These are phyloP conservation scores for Penicillium palitans DNA, from an alignment of 2,329 filamentous ascomycete genomes.

Conservation along the genomic window DNA sequence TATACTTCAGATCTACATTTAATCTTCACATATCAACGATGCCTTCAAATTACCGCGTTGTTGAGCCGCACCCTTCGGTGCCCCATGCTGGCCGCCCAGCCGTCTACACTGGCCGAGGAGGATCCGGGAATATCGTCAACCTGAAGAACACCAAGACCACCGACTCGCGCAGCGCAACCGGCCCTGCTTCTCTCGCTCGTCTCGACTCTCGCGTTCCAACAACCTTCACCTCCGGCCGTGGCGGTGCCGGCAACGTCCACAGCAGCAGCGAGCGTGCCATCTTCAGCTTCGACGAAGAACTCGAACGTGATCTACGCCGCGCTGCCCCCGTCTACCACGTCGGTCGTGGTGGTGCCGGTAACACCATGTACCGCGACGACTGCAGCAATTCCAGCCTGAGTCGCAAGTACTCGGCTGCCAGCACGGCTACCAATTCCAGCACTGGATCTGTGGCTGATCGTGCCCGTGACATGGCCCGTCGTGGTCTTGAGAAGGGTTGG, in stretches of 20 bases:
- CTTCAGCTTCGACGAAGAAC: slow-evolving; percentile 68
- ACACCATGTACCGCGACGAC: slow-evolving; percentile 43
- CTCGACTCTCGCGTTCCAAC: slow-evolving; percentile 48
- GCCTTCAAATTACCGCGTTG: slow-evolving; percentile 54
- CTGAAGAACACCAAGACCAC: slow-evolving; percentile 56
- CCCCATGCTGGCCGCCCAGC: slow-evolving; percentile 50
- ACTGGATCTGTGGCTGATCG: slow-evolving; percentile 37
- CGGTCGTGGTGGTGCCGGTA: slow-evolving; percentile 62
- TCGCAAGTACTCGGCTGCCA: slow-evolving; percentile 40
- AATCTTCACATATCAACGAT: slow-evolving; percentile 24
- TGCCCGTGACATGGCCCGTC: slow-evolving; percentile 38
- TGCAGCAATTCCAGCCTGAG: slow-evolving; percentile 29
- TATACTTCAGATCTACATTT: slow-evolving; percentile 14
- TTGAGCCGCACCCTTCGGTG: slow-evolving; percentile 63
- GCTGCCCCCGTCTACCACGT: slow-evolving; percentile 64
- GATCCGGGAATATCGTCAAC: slow-evolving; percentile 59
- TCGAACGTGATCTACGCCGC: slow-evolving; percentile 57
- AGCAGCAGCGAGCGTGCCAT: slow-evolving; percentile 57
- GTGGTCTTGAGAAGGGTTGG: slow-evolving; percentile 43
- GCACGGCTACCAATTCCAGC: slow-evolving; percentile 39
- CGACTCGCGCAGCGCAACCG: slow-evolving; percentile 42
- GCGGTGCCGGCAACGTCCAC: slow-evolving; percentile 59
- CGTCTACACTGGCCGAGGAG: slow-evolving; percentile 57
- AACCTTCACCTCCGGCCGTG: slow-evolving; percentile 51
- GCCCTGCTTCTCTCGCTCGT: slow-evolving; percentile 53